These are phyloP conservation scores for Acanthamoeba triangularis DNA, from an alignment of 208 protist species.

Conservation along the genomic window DNA sequence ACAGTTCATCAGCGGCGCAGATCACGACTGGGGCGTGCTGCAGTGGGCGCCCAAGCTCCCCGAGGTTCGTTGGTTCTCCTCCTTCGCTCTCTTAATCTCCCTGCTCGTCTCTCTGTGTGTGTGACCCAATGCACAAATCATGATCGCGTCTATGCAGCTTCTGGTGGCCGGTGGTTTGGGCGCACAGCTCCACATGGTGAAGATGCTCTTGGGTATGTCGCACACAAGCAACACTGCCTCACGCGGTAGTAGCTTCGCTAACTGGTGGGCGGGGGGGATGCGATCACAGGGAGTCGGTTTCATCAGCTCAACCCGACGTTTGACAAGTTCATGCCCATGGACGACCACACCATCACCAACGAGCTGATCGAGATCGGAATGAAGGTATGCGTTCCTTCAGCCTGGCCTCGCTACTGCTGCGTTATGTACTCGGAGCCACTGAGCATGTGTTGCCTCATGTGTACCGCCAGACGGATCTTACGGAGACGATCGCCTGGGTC, in stretches of 20 bases:
- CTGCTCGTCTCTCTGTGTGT: neutral
- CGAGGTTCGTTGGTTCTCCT: neutral
- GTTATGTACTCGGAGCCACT: neutral
- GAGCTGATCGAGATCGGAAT: constrained; percentile 18
- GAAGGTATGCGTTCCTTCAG: neutral
- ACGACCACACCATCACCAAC: constrained; percentile 52
- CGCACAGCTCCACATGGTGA: constrained; percentile 19
- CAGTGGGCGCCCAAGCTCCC: constrained; percentile 60
- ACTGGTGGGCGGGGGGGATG: neutral
- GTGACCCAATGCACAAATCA: neutral
- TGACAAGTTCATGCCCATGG: constrained; percentile 48
- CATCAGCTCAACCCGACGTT: constrained; percentile 50
- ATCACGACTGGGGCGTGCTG: constrained; percentile 52
- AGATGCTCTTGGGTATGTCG: constrained; percentile 19
- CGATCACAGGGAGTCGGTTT: neutral
- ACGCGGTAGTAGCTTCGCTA: too few relatives aligned
- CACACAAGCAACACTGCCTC: too few relatives aligned
- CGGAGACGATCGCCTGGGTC: constrained; percentile 53
- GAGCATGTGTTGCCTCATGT: neutral
- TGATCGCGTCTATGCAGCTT: neutral
- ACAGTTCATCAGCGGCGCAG: neutral
- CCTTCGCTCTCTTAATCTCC: too few relatives aligned
- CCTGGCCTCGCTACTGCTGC: neutral
- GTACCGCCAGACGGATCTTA: neutral
- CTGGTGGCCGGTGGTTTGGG: constrained; percentile 6